Evolutionary conservation across 2,329 filamentous ascomycete genomes (phyloP), one percentile per base, ranked within the genome.

Genomic region (Microdochium trichocladiopsis): DNA sequence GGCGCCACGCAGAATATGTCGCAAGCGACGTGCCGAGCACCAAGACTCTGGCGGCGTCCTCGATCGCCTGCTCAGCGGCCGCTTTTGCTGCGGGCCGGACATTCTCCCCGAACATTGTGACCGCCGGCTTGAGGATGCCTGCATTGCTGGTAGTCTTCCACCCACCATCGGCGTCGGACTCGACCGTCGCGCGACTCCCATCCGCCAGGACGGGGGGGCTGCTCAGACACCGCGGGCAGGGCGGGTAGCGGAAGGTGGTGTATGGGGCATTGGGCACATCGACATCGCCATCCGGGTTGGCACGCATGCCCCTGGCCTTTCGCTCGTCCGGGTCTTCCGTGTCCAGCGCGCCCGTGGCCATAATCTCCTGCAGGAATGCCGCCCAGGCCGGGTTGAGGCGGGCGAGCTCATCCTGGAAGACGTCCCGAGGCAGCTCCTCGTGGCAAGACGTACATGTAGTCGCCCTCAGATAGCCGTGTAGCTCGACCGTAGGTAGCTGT

Each of bases 71-170:
- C 64, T 97, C 92, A 1, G 92, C 93, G 0, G 83, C 84, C 1
- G 73, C 68, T 67, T 95, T 96, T 33, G 92, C 84, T 1, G 71
- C 62, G 1, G 71, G 68, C 0, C 81, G 75, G 49, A 97, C 95
- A 54, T 83, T 92, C 69, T 97, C 94, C 16, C 94, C 94, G 66
- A 97, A 97, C 90, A 97, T 96, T 61, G 92, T 85, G 2, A 99
- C 92, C 1, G 89, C 89, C 3, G 94, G 94, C 65, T 97, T 97
- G 52, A 99, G 68, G 36, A 97, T 83, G 2, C 93, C 94, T 0
- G 84, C 89, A 2, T 79, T 83, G 59, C 83, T 85, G 0, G 72
- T 71, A 5, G 76, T 60, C 37, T 75, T 71, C 89, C 87, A 95
- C 1, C 91, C 93, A 0, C 93, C 93, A 51, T 96, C 90, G 1